Evolutionary conservation across 2,329 filamentous ascomycete species (phyloP).

Genomic region (Ascochyta lentis): DNA sequence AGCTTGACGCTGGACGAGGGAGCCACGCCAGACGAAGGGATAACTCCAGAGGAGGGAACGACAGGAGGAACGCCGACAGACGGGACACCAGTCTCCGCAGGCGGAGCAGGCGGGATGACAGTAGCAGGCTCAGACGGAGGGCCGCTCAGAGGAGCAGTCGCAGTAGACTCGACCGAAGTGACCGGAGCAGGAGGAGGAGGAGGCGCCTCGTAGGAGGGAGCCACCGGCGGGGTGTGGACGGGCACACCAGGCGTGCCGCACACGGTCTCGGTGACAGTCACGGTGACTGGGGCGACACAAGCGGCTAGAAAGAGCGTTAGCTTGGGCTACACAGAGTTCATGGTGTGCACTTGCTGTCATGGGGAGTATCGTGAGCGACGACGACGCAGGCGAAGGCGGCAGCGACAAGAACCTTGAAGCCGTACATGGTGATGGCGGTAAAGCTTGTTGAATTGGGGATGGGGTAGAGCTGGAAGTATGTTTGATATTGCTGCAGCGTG

Average conservation of each 20-base stretch:
- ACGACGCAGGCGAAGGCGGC: slow-evolving; percentile 28
- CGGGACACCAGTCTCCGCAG: slow-evolving; percentile 13
- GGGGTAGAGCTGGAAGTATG: slow-evolving; percentile 27
- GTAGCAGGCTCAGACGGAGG: slow-evolving; percentile 13
- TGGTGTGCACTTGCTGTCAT: slow-evolving; percentile 19
- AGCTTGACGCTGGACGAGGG: slow-evolving; percentile 9
- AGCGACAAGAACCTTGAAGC: slow-evolving; percentile 33
- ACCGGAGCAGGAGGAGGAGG: slow-evolving; percentile 14
- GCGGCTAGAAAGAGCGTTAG: slow-evolving; percentile 21
- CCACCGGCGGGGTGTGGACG: slow-evolving; percentile 17
- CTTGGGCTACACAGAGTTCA: slow-evolving; percentile 4
- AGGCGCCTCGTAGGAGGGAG: slow-evolving; percentile 16
- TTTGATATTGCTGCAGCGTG: slow-evolving; percentile 30
- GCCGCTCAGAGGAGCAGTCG: slow-evolving; percentile 22
- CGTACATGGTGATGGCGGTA: slow-evolving; percentile 34
- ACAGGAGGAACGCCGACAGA: slow-evolving; percentile 2
- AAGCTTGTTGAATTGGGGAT: slow-evolving; percentile 23
- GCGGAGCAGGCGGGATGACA: slow-evolving; percentile 15
- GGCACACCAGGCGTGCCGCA: slow-evolving; percentile 24
- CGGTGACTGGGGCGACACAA: slow-evolving; percentile 29
- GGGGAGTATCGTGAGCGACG: slow-evolving; percentile 21
- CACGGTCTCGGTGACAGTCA: slow-evolving; percentile 37
- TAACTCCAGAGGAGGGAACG: slow-evolving; percentile 10
- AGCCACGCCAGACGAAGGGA: slow-evolving; percentile 2
- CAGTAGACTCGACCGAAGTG: slow-evolving; percentile 22